These are phyloP conservation scores for Amanita inopinata DNA, from an alignment of 768 basidiomycete genomes.

Conservation along the genomic window DNA sequence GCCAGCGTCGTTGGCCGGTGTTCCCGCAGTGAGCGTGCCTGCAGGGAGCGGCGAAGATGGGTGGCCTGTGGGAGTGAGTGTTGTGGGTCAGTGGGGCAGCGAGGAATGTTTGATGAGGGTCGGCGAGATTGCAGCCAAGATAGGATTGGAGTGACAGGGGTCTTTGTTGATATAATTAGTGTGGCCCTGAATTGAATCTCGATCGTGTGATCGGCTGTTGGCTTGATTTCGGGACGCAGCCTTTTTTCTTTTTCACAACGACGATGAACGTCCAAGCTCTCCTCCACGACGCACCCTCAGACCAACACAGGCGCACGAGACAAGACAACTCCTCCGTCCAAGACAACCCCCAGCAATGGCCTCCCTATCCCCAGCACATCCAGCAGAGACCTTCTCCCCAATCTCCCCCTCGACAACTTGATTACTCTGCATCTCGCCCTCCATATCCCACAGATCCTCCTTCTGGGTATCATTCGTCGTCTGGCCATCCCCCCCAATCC, in stretches of 20 bases:
- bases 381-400: conserved; percentile 8
- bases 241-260: conserved; percentile 10
- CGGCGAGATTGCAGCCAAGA: conserved; percentile 34
- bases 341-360: conserved; percentile 1
- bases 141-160: background rate
- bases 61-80: conserved; percentile 79
- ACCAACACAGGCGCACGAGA: conserved; percentile 15
- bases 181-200: conserved; percentile 13
- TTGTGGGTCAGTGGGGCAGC: conserved; percentile 84
- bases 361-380: conserved; percentile 9
- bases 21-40: conserved; percentile 78
- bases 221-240: conserved; percentile 11
- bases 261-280: conserved; percentile 63
- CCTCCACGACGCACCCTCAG: conserved; percentile 61
- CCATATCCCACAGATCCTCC: conserved; percentile 11
- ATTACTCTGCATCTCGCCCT: background rate
- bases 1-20: conserved; percentile 82
- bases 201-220: conserved; percentile 18
- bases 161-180: background rate
- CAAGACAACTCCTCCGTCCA: conserved; percentile 20
- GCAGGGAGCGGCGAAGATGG: conserved; percentile 36
- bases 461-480: conserved; percentile 14
- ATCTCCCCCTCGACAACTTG: conserved; percentile 9
- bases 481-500: conserved; percentile 18
- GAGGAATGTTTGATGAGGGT: conserved; percentile 51